Conservation (phyloP, 345 rosid genomes). For the Eucalyptus lansdowneana region DNA sequence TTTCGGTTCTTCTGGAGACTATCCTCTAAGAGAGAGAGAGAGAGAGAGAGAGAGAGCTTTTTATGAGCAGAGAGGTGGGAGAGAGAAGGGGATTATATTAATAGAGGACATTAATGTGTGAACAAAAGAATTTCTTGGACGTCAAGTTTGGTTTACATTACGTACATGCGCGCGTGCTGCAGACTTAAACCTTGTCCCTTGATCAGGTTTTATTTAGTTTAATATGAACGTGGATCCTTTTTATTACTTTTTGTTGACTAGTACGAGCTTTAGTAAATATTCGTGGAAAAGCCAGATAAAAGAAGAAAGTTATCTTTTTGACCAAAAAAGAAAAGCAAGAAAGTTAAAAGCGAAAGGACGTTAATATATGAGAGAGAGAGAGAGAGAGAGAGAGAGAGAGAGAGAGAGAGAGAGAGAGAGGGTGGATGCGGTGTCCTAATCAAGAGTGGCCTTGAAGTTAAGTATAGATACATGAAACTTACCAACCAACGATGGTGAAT, state of each 20-base stretch:
- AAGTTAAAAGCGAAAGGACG: not conserved
- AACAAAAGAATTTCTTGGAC: not conserved
- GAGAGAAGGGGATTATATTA: not conserved
- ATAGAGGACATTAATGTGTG: not conserved
- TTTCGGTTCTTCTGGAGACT: not conserved
- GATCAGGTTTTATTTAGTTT: not conserved
- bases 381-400: not conserved
- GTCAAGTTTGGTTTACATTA: not conserved
- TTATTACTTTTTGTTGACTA: not conserved
- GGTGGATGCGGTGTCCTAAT: not conserved
- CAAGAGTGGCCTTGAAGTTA: not conserved
- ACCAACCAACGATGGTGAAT: not conserved
- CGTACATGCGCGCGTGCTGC: not conserved
- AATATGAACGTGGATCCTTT: not conserved
- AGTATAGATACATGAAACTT: not conserved
- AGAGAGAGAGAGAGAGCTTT: not conserved
- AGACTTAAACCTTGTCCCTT: not conserved
- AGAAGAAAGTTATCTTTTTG: not conserved
- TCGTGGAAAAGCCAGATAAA: not conserved
- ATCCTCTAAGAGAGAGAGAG: not conserved
- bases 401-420: not conserved
- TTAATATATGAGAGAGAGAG: not conserved
- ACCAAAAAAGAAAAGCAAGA: not conserved
- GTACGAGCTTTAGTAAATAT: not conserved
- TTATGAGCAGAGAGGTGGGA: not conserved